Base-by-base conservation (phyloP, 306 rosid genomes). In the Gastrolobium villosum region DNA sequence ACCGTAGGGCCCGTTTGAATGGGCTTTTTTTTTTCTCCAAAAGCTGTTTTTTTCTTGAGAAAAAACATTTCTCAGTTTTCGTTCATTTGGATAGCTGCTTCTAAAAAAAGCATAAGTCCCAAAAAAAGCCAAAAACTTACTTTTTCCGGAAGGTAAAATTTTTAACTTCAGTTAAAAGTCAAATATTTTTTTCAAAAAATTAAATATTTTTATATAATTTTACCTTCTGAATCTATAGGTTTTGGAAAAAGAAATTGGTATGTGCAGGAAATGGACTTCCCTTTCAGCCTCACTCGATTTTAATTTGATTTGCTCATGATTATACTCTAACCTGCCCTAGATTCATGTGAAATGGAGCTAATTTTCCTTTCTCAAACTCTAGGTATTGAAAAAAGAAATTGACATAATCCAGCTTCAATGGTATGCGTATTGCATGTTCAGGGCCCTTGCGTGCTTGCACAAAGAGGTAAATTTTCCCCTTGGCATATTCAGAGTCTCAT, bases 351-450 rank as follows among this genome's bases (percentile, higher is more conserved):
- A 45, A 56, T 15, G 60, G 59, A 41, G 41, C 30, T 68, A 76
- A 69, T 61, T 56, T 71, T 39, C 30, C 49, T 34, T 60, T 65
- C 70, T 69, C 74, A 59, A 43, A 64, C 31, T 62, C 55, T 73
- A 94, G 98, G 97, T 90, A 49, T 84, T 94, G 74, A 94, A 91
- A 88, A 92, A 77, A 77, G 97, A 91, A 82, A 90, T 94, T 52
- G 86, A 90, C 62, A 15, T 91, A 37, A 26, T 14, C 69, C 90
- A 89, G 69, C 94, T 94, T 69, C 90, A 65, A 77, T 94, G 98
- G 97, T 94, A 91, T 45, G 97, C 88, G 37, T 91, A 83, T 82
- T 94, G 97, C 91, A 65, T 94, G 90, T 88, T 94, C 77, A 88
- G 79, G 81, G 98, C 98, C 15, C 91, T 94, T 71, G 88, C 90